phyloP scores from a whole-genome alignment of 1,139 yeast genomes.

The Zygoascus meyerae region DNA sequence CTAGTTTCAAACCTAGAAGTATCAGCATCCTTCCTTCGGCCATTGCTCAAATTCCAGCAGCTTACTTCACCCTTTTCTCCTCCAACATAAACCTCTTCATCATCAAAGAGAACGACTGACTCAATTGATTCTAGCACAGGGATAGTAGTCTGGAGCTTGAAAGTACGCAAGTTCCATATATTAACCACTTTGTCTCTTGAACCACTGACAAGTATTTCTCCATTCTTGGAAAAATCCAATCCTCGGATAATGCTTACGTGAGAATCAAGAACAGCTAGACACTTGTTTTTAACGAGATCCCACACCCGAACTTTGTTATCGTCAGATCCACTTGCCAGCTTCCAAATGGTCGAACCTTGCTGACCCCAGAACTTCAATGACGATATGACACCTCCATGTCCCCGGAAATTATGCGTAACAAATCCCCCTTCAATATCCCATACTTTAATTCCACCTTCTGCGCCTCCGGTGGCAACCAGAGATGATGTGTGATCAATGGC shows the following conservation, averaged over 20 bases:
- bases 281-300: slow-evolving; percentile 81
- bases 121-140: slow-evolving; percentile 79
- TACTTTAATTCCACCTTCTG: slow-evolving; percentile 87
- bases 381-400: slow-evolving; percentile 92
- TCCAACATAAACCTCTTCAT: slow-evolving; percentile 54
- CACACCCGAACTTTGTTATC: slow-evolving; percentile 76
- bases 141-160: slow-evolving; percentile 54
- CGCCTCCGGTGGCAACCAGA: slow-evolving; percentile 87
- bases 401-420: slow-evolving; percentile 83
- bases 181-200: slow-evolving; percentile 83
- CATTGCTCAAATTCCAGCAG: slow-evolving; percentile 45
- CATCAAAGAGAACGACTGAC: slow-evolving; percentile 55
- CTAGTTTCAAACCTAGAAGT: slow-evolving; percentile 31
- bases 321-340: slow-evolving; percentile 76
- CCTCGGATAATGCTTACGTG: slow-evolving; percentile 89
- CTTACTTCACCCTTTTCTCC: slow-evolving; percentile 69
- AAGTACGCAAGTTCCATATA: slow-evolving; percentile 47
- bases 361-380: slow-evolving; percentile 63
- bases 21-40: slow-evolving; percentile 10
- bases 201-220: slow-evolving; percentile 61
- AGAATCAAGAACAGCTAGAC: slow-evolving; percentile 55
- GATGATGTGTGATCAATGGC: slow-evolving; percentile 76
- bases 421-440: slow-evolving; percentile 90
- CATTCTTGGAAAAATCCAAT: slow-evolving; percentile 53
- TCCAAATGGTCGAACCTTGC: slow-evolving; percentile 63